Evolutionary conservation across 2,329 filamentous ascomycete genomes (phyloP).

Genomic region (Xylariomycetidae sp.): DNA sequence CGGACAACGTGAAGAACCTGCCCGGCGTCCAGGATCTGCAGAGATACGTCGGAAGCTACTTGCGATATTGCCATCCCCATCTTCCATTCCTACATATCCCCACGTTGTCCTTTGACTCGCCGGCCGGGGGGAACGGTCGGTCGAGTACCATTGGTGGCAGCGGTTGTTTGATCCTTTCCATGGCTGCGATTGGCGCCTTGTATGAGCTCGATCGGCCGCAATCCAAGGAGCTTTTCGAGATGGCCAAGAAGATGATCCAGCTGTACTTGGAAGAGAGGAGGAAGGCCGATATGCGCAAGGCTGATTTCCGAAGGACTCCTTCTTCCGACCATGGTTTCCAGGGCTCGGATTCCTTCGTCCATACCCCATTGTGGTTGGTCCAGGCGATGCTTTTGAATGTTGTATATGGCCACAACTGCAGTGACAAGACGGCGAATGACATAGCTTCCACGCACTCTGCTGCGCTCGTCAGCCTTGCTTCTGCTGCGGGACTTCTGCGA

Average conservation of each 20-base stretch:
- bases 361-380: constrained; percentile 89
- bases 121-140: constrained; percentile 59
- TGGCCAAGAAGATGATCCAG: constrained; percentile 93
- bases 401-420: constrained; percentile 91
- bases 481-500: constrained; percentile 70
- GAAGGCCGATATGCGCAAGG: constrained; percentile 72
- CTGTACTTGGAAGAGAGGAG: constrained; percentile 87
- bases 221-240: constrained; percentile 83
- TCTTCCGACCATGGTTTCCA: constrained; percentile 43
- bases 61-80: constrained; percentile 90
- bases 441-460: constrained; percentile 91
- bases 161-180: constrained; percentile 80
- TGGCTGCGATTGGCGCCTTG: constrained; percentile 69
- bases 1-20: constrained; percentile 53
- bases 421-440: constrained; percentile 84
- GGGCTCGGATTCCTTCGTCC: constrained; percentile 55
- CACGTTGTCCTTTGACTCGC: constrained; percentile 83
- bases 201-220: constrained; percentile 80
- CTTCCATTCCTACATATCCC: constrained; percentile 91
- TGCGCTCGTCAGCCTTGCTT: constrained; percentile 83
- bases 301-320: constrained; percentile 50
- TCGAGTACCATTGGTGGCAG: constrained; percentile 66
- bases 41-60: constrained; percentile 84
- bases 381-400: constrained; percentile 97
- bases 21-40: constrained; percentile 83